Base-by-base conservation (phyloP, 2,329 filamentous ascomycete species). In the Fusarium penzigii region DNA sequence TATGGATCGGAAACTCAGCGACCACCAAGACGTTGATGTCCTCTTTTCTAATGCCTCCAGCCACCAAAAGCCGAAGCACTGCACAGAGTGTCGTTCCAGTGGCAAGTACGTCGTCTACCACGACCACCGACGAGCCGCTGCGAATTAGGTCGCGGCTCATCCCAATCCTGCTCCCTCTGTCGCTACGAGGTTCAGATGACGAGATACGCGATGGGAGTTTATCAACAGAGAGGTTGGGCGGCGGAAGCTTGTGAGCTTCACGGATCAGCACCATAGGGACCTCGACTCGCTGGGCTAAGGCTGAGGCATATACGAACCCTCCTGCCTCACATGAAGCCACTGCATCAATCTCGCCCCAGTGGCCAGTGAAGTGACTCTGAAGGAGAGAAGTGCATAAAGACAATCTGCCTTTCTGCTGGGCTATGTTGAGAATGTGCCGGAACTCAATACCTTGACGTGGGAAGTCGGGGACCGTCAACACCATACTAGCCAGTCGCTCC, bases 91-190 rank as follows among this genome's bases (percentile, higher is more conserved):
- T 85, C 57, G 72, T 58, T 1, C 81, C 82, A 0, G 78, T 80
- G 6, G 83, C 74, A 50, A 86, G 75, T 29, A 84, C 81, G 65
- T 86, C 83, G 52, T 86, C 83, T 6, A 86, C 73, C 0, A 66
- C 74, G n/a, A 85, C 70, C 11, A 85, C 76, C 5, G 70, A 71
- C 5, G 65, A 68, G 1, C 68, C 73, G 36, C 25, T 61, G 0
- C 69, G 59, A 16, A 86, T 32, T 38, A 68, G 66, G 68, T 75
- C 68, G 16, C 59, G 61, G 14, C 71, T 70, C 64, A 86, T 81
- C 68, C 83, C 82, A 7, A 86, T 74, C 32, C 53, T 63, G 38
- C 72, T 70, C 49, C 69, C 66, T 45, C 53, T 55, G 6, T 49
- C 44, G 13, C 60, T 44, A 2, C 58, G 51, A 2, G 65, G 56